Evolutionary conservation across 345 rosid species (phyloP), one percentile per base, ranked within the genome.

Genomic region (Sisymbrium irio): DNA sequence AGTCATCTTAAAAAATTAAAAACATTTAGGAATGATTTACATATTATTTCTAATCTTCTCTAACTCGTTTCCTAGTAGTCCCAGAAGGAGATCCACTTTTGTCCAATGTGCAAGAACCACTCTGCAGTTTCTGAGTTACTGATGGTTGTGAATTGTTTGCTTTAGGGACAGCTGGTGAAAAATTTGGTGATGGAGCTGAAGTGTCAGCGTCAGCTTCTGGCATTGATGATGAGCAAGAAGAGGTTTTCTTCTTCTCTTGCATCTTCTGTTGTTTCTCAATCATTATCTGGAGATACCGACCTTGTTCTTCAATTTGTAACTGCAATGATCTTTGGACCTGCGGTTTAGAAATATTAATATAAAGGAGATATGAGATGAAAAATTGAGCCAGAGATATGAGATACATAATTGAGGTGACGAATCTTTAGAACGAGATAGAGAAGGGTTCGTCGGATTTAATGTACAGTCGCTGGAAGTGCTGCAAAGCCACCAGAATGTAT

Each of bases 251-350:
- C 39, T 62, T 62, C 32, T 62, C 79, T 63, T 69, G 75, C 64
- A 76, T 62, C 80, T 56, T 82, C 68, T 75, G 85, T 74, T 87
- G 95, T 77, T 89, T 82, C 84, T 89, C 93, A 53, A 91, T 83
- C 88, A 91, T 83, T 83, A 61, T 76, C 60, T 76, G 76, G 45
- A 76, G 79, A 76, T 46, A 76, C 45, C 66, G 50, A 17, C 76
- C 79, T 55, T 76, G 79, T 76, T 76, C 61, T 30, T 76, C 76
- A 8, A 76, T 70, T 62, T 70, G 66, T 56, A 76, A 45, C 54
- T 76, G 79, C 44, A 76, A 5, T 11, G 32, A 62, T 45, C 79
- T 62, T 53, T 76, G 79, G 42, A 69, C 71, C 79, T 76, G 61
- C 61, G n/a, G n/a, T n/a, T n/a, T n/a, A n/a, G n/a, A n/a, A n/a